Base-by-base conservation (phyloP, 73 alveolate species). In the Paramecium bursaria region DNA sequence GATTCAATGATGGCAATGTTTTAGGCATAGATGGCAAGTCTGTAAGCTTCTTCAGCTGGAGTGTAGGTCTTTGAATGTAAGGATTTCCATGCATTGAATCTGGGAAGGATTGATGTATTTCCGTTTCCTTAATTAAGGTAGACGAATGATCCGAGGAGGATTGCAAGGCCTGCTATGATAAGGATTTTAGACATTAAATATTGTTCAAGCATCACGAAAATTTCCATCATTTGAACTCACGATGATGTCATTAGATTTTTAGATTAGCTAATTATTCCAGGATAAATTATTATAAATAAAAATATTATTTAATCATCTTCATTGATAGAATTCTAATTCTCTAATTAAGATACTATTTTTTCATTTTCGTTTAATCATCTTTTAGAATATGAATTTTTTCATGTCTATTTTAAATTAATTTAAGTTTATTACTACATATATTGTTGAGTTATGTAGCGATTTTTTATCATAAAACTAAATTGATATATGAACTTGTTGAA, bases 101-200 rank as follows among this genome's bases (percentile, higher is more conserved):
- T 48, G 30, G 30, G 9, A 11, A 53, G 25, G 74, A 53, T 53
- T 27, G 74, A 27, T 22, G 25, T 17, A 47, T 23, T 4, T 53
- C n/a, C 25, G 74, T 67, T 25, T 35, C 9, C 2, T 21, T 31
- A 14, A 11, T 67, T 4, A 4, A 67, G 49, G 11, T 35, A 67
- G 21, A 39, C 82, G 10, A 67, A 25, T 2, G 82, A 3, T 19
- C 47, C 29, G 13, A 67, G 44, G 44, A 67, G 82, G 46, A 67
- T 42, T 17, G 82, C 44, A 26, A 67, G 44, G 26, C 82, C 82
- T 35, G 55, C 48, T 4, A 42, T 23, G 19, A 67, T 39, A 6
- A 67, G 27, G 19, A 57, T 67, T 17, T 67, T 67, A 21, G 33
- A 67, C 82, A 67, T 35, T 44, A 27, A 53, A 53, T 15, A 11